A percentile compares a stretch with the other conserved stretches of the same genome.
These are phyloP conservation scores for Camillea tinctor DNA, from an alignment of 2,329 filamentous ascomycete genomes.

Conservation along the genomic window DNA sequence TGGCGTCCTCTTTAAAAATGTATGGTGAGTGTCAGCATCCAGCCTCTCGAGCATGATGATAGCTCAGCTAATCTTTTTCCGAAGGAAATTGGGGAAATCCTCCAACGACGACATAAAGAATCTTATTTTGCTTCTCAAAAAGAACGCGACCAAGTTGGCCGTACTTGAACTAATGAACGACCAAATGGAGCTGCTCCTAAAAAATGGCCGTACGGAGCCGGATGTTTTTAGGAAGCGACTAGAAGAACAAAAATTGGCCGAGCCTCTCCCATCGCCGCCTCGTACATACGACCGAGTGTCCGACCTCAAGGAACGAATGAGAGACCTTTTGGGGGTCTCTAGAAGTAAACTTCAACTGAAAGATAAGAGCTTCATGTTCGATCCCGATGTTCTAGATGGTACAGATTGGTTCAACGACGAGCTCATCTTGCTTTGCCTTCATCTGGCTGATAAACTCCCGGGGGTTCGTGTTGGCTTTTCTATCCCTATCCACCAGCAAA, in stretches of 20 bases:
- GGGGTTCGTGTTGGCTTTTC: conserved; percentile 3
- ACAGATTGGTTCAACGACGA: conserved; percentile 4
- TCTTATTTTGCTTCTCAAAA: background rate
- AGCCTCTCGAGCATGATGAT: background rate
- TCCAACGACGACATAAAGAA: background rate
- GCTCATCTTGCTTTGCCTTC: conserved; percentile 3
- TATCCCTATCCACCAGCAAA: conserved; percentile 1
- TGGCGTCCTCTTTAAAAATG: conserved; percentile 4
- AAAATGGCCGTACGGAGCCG: conserved; percentile 1
- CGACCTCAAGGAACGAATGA: background rate
- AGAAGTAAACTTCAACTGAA: background rate
- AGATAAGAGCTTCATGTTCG: background rate
- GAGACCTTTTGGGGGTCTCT: background rate
- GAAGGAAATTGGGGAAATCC: conserved; percentile 1
- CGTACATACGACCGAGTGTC: background rate
- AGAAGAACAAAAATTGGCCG: background rate
- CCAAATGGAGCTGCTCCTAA: conserved; percentile 1
- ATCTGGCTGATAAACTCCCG: conserved; percentile 3
- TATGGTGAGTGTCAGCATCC: background rate
- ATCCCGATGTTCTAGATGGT: background rate
- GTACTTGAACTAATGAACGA: conserved; percentile 1
- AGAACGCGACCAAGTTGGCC: background rate
- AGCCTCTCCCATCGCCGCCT: background rate
- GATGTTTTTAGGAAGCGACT: conserved; percentile 1
- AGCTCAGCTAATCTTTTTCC: background rate